Evolutionary conservation across 768 basidiomycete genomes (phyloP).

Genomic region (Boletus pseudopeckii): DNA sequence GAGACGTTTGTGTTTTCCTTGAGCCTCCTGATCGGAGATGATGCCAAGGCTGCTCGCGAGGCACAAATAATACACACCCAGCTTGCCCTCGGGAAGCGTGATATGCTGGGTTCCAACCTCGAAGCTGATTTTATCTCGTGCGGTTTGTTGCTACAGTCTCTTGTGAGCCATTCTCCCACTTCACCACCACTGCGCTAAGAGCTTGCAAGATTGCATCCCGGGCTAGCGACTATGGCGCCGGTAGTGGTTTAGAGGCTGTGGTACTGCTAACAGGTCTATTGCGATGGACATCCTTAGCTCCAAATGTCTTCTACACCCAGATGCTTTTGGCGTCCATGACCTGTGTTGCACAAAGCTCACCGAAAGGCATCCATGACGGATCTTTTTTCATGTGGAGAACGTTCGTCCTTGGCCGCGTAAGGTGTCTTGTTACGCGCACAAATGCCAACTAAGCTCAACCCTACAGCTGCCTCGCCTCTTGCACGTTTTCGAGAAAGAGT

Average conservation of each 20-base stretch:
- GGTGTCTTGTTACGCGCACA: constrained; percentile 20
- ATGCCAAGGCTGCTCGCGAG: constrained; percentile 66
- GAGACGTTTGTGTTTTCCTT: constrained; percentile 59
- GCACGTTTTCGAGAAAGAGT: constrained; percentile 48
- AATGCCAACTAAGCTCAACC: constrained; percentile 1
- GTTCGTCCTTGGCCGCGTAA: constrained; percentile 69
- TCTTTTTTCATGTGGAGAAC: constrained; percentile 57
- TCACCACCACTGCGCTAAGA: not conserved
- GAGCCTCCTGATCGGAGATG: constrained; percentile 61
- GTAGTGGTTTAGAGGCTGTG: constrained; percentile 49
- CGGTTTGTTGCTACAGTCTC: constrained; percentile 55
- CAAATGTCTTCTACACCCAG: constrained; percentile 64
- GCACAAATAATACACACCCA: constrained; percentile 72
- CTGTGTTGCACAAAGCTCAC: constrained; percentile 53
- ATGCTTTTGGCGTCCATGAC: constrained; percentile 60
- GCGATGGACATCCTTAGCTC: constrained; percentile 62
- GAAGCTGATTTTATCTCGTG: constrained; percentile 65
- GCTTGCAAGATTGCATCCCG: constrained; percentile 51
- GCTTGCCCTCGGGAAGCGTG: constrained; percentile 53
- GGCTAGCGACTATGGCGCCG: constrained; percentile 60
- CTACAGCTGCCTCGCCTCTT: constrained; percentile 61
- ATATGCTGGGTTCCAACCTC: constrained; percentile 53
- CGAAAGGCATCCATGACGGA: constrained; percentile 30
- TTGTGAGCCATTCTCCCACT: constrained; percentile 41
- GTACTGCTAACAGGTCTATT: constrained; percentile 54